Base-by-base conservation (phyloP, 2,329 filamentous ascomycete species). In the Rutstroemia sp. region DNA sequence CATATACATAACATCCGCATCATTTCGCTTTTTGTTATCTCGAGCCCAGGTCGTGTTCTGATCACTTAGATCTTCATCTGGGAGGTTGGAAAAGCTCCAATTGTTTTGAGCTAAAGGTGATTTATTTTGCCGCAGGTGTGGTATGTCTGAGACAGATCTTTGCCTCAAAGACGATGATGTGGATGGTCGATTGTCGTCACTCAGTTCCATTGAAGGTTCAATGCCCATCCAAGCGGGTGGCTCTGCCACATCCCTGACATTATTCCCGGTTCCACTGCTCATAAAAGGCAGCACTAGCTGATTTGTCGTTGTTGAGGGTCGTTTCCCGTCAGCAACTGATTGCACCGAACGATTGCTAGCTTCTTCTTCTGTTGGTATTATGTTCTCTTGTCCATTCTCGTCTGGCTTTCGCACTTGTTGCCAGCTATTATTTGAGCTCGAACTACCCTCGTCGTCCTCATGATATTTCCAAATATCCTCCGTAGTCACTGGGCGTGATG, bases 101-200 rank as follows among this genome's bases (percentile, higher is more conserved):
- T 72, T 85, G 60, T 83, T 83, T 65, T 81, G 81, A 1, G 76
- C 81, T 16, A 85, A 66, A 0, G 79, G 77, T 51, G 82, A 78
- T 53, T 77, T 71, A 2, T 69, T 69, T 8, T 73, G 70, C 4
- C 71, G 71, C 5, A 69, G 65, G 45, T 72, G 73, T 4, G 79
- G 79, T 0, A 81, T 81, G 63, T 85, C 82, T 0, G 82, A 85
- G 50, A 76, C 73, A 27, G 82, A 75, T 45, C 82, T 74, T 18
- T 78, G 79, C 39, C 81, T 56, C 48, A 41, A 48, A 41, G 42
- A 53, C 46, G 39, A 39, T 42, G 48, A 46, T 51, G 42, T 50
- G 55, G 47, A 16, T 44, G 7, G 18, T n/a, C n/a, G 39, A n/a
- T n/a, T n/a, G 10, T 12, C 16, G 30, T 34, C 12, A 19, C 14